Base-by-base conservation (phyloP, 371 early-diverging fungal genomes). In the Mortierella sp. region DNA sequence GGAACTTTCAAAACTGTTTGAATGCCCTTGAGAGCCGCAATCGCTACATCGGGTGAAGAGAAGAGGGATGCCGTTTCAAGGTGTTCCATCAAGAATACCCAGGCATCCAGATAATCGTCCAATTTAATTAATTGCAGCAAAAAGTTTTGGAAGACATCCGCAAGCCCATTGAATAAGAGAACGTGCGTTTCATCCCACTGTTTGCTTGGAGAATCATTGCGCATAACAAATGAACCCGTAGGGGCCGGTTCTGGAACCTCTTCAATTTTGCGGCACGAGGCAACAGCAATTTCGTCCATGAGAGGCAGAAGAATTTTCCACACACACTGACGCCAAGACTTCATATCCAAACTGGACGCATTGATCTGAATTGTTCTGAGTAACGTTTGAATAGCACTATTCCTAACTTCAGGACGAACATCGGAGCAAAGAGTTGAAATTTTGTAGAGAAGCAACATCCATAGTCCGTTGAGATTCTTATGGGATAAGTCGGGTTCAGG, bases 151-250 rank as follows among this genome's bases (percentile, higher is more conserved):
- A 94, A 91, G 31, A 94, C 88, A 13, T 83, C 87, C 15, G 94
- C 89, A 17, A 96, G 83, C 0, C 97, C 95, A 32, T 84, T 89
- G 31, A 96, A 78, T 7, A 96, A 92, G 4, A 97, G 79, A 0
- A 95, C 94, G 40, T 94, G 94, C 0, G 98, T 96, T 83, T 97
- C 99, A 68, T 99, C 97, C 99, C 99, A 99, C 76, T 96, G 96
- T 69, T 95, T 96, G 57, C 91, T 87, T 0, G 88, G 88, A 6
- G 94, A 92, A 63, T 93, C 92, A 35, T 74, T 70, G 2, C 80
- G 53, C 93, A 85, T 26, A 86, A 91, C 78, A 91, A 93, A 75
- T 89, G 93, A 17, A 86, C 81, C 86, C 87, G 86, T 59, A 87
- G 85, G 29, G 73, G 85, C 40, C 12, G 75, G 74, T 86, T 45